Evolutionary conservation across 345 rosid genomes (phyloP), one percentile per base, ranked within the genome.

Genomic region (sweet orange (Citrus sinensis)): DNA sequence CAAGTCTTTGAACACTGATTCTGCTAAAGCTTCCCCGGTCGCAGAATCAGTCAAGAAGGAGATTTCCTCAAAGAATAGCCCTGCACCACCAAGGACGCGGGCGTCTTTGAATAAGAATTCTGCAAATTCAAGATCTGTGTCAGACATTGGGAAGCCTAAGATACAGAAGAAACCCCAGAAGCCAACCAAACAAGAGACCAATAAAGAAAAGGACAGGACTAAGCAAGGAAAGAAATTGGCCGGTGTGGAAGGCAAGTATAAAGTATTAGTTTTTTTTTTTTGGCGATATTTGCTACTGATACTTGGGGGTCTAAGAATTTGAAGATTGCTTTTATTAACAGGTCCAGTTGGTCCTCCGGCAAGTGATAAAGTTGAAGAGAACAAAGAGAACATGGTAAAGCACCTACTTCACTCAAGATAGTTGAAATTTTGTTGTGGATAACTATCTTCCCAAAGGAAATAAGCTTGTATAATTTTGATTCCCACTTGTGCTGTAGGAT

Each of bases 321-420:
- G 32, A 46, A 65, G 61, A 51, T 71, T 54, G 58, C 22, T 54
- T 54, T 54, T 74, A 55, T 42, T 63, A 67, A 59, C 88, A 89
- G 98, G 87, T 86, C 70, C 79, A n/a, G 82, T 67, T 49, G 74
- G 83, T 80, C 82, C 85, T 67, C 77, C 77, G 68, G 81, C 80
- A 69, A 77, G 35, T 46, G 77, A 73, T 56, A 39, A 72, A 19
- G 73, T 80, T 46, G 87, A 83, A 78, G 97, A 88, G 86, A 87
- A 95, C 87, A 95, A 95, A 83, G 98, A 95, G 85, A 95, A 93
- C 74, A 65, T 84, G 95, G 95, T 93, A 87, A 83, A 80, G 51
- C 14, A 7, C 10, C 49, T 24, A 42, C 24, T 20, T 56, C 24
- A 5, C 40, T 35, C 72, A 37, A 73, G 30, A 46, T 60, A 60